Evolutionary conservation across 495 filamentous ascomycete species (phyloP).

Genomic region (Patellaria atrata): DNA sequence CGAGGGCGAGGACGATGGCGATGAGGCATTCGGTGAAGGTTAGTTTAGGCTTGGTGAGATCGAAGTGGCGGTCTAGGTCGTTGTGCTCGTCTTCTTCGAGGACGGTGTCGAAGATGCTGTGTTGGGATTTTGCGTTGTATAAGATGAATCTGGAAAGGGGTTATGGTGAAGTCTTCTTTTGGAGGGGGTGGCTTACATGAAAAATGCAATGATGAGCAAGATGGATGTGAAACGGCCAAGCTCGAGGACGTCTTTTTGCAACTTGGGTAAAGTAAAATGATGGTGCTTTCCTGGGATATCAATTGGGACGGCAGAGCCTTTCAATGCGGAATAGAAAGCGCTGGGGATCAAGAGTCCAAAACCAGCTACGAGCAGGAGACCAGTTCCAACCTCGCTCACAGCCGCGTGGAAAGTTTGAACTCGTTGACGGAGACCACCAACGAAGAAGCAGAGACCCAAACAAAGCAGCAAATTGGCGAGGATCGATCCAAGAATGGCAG

Average conservation of each 20-base stretch:
- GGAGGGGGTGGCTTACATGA: slow-evolving; percentile 31
- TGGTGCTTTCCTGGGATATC: slow-evolving; percentile 25
- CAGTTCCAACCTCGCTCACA: slow-evolving; percentile 68
- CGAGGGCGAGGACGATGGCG: slow-evolving; percentile 50
- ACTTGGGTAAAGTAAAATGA: slow-evolving; percentile 14
- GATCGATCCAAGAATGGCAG: slow-evolving; percentile 69
- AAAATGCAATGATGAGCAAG: slow-evolving; percentile 67
- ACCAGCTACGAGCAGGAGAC: slow-evolving; percentile 64
- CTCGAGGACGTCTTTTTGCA: slow-evolving; percentile 14
- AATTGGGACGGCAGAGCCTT: slow-evolving; percentile 11
- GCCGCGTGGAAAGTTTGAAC: slow-evolving; percentile 54
- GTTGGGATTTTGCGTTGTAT: slow-evolving; percentile 74
- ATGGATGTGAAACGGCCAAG: slow-evolving; percentile 52
- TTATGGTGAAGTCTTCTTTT: neutral
- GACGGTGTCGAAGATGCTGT: slow-evolving; percentile 59
- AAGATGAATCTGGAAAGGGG: slow-evolving; percentile 37
- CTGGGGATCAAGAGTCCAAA: too few relatives aligned
- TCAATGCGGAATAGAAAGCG: slow-evolving; percentile 27
- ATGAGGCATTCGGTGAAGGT: slow-evolving; percentile 63
- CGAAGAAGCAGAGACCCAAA: slow-evolving; percentile 63
- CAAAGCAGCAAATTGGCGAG: slow-evolving; percentile 59
- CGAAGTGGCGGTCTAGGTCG: slow-evolving; percentile 53
- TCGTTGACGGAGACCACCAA: slow-evolving; percentile 51
- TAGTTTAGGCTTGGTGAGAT: slow-evolving; percentile 51
- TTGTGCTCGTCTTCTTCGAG: slow-evolving; percentile 56